These are phyloP conservation scores for Platanthera zijinensis DNA, from an alignment of 106 monocot genomes.

Conservation along the genomic window DNA sequence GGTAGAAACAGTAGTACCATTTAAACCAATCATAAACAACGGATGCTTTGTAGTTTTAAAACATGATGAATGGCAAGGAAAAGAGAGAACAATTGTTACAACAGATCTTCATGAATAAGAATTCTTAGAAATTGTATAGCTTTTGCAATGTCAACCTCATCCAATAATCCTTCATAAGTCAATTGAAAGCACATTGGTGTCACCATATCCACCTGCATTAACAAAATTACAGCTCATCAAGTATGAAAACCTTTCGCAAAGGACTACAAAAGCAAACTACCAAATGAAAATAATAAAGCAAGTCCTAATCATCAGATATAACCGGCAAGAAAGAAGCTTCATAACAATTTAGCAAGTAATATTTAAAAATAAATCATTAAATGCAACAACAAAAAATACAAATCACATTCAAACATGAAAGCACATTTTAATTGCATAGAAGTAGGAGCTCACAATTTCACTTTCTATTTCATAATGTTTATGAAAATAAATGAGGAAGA, in stretches of 20 bases:
- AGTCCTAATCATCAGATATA: not conserved
- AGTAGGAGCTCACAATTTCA: no score
- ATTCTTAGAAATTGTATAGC: not conserved
- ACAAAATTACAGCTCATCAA: not conserved
- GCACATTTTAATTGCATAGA: not conserved
- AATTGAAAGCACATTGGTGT: conserved; percentile 98
- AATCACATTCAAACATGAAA: not conserved
- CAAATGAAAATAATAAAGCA: not conserved
- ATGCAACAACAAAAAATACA: not conserved
- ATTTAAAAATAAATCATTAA: not conserved
- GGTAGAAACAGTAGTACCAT: not conserved
- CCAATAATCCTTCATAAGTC: conserved; percentile 94
- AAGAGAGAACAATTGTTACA: not conserved
- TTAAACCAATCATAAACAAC: not conserved
- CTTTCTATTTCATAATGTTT: no score
- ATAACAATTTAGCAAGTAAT: not conserved
- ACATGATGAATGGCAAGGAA: not conserved
- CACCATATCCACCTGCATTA: conserved; percentile 83
- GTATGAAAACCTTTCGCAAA: not conserved
- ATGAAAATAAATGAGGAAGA: no score
- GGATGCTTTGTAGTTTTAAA: not conserved
- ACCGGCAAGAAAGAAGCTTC: not conserved
- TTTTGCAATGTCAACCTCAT: conserved; percentile 58
- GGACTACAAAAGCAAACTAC: not conserved
- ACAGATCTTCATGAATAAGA: not conserved